Conservation (phyloP, 306 rosid species). For the Rosa multiflora region DNA sequence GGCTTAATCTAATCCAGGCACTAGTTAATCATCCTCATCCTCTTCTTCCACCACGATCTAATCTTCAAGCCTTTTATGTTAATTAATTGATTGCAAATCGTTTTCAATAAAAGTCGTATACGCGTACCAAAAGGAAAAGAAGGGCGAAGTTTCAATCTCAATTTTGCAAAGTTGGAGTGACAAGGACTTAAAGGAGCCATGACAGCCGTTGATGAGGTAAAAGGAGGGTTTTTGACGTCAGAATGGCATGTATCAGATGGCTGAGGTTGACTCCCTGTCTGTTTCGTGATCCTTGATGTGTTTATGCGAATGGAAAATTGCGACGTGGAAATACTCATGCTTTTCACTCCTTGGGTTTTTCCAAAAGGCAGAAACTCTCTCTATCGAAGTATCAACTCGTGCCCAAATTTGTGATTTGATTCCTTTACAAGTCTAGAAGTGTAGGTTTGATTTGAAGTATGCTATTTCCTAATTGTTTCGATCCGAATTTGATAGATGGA, state of each 20-base stretch:
- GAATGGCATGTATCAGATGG: conserved; percentile 12
- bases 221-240: conserved; percentile 27
- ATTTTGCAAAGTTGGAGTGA: not conserved
- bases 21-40: not conserved
- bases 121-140: conserved; percentile 5
- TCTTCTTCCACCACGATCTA: conserved; percentile 4
- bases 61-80: not conserved
- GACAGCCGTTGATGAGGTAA: conserved; percentile 24
- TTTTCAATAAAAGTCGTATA: not conserved
- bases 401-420: not conserved
- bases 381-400: not conserved
- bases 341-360: not conserved
- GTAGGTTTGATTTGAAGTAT: not conserved
- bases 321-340: conserved; percentile 15
- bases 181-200: conserved; percentile 1
- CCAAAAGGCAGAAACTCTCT: not conserved
- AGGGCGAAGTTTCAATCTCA: not conserved
- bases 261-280: conserved; percentile 17
- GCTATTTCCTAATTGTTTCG: not conserved
- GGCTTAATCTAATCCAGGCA: not conserved
- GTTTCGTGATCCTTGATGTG: not conserved
- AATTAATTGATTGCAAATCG: not conserved
- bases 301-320: conserved; percentile 8
- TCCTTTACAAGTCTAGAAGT: not conserved
- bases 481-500: not conserved